These are phyloP conservation scores for Zymoseptoria pseudotritici DNA, from an alignment of 2,329 filamentous ascomycete species.

Conservation along the genomic window DNA sequence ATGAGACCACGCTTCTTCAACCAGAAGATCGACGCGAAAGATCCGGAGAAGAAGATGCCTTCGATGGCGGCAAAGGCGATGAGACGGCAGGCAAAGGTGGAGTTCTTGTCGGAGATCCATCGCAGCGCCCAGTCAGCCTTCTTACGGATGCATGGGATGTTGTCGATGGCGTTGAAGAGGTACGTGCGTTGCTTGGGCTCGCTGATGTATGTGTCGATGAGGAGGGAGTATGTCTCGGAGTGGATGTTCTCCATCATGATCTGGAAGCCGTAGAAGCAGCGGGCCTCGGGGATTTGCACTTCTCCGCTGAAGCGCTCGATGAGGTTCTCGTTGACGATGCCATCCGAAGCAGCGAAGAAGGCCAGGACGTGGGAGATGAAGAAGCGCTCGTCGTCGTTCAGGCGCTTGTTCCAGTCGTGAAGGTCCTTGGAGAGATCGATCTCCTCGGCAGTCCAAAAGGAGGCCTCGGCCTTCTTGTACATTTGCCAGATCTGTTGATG, in stretches of 20 bases:
- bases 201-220: constrained; percentile 99
- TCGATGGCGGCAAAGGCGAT: constrained; percentile 96
- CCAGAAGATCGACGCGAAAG: constrained; percentile 99
- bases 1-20: constrained; percentile 99
- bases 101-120: constrained; percentile 92
- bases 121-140: constrained; percentile 96
- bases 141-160: constrained; percentile 95
- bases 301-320: constrained; percentile 96
- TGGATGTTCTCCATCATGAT: constrained; percentile 99
- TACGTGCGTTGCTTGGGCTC: constrained; percentile 89
- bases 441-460: constrained; percentile 99
- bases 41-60: constrained; percentile 99
- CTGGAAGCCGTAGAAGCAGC: constrained; percentile 99
- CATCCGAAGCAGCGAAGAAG: constrained; percentile 97
- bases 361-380: constrained; percentile 98
- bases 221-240: constrained; percentile 97
- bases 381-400: constrained; percentile 95
- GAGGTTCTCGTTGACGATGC: constrained; percentile 99
- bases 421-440: constrained; percentile 98
- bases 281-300: constrained; percentile 94
- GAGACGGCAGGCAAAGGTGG: constrained; percentile 89
- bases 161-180: constrained; percentile 98
- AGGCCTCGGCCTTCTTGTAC: constrained; percentile 99
- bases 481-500: constrained; percentile 90
- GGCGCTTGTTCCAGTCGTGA: constrained; percentile 97